These are phyloP conservation scores for Salix purpurea DNA, from an alignment of 345 rosid species.

Conservation along the genomic window DNA sequence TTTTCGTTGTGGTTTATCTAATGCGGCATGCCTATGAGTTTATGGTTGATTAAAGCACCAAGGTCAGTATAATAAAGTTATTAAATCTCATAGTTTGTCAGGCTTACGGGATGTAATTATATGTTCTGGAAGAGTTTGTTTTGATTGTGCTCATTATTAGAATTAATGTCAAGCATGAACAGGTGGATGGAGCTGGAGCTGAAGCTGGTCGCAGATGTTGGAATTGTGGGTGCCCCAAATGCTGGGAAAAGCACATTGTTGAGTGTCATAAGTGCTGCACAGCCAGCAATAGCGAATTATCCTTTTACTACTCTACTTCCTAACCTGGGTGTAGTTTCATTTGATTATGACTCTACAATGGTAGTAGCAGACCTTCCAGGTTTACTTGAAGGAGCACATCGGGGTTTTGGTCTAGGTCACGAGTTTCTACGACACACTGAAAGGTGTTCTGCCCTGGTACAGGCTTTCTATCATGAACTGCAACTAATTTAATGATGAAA, in stretches of 20 bases:
- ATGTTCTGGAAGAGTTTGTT: background rate
- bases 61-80: background rate
- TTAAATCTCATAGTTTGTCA: background rate
- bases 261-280: slow-evolving; percentile 87
- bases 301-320: slow-evolving; percentile 94
- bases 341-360: slow-evolving; percentile 81
- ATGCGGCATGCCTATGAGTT: background rate
- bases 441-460: slow-evolving; percentile 93
- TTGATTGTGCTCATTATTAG: slow-evolving; percentile 5
- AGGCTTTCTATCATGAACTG: slow-evolving; percentile 15
- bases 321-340: slow-evolving; percentile 91
- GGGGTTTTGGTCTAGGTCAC: slow-evolving; percentile 89
- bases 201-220: slow-evolving; percentile 86
- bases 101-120: background rate
- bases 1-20: background rate
- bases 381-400: slow-evolving; percentile 94
- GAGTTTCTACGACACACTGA: slow-evolving; percentile 89
- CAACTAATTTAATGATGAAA: background rate
- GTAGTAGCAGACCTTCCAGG: slow-evolving; percentile 98
- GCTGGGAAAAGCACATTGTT: slow-evolving; percentile 92
- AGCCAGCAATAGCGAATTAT: slow-evolving; percentile 79
- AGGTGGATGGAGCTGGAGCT: slow-evolving; percentile 98
- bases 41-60: background rate
- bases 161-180: slow-evolving; percentile 27
- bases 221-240: slow-evolving; percentile 91